Evolutionary conservation across 805 yeast genomes (phyloP), one percentile per base, ranked within the genome.

Genomic region (Cyberlindnera mrakii): DNA sequence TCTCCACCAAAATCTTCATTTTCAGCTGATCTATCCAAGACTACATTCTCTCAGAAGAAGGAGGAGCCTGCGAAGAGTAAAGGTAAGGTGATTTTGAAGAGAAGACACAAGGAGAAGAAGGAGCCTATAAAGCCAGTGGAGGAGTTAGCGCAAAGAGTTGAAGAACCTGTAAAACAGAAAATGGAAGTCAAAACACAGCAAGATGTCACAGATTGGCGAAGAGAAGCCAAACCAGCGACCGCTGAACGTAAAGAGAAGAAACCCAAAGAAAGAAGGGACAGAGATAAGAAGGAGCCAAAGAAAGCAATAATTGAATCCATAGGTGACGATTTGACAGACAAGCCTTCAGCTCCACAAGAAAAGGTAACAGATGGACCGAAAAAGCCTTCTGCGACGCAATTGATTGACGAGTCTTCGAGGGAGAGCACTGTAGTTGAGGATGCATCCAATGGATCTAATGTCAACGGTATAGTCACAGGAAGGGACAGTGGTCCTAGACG

Each of bases 1-100:
- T 47, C 51, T 6, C 49, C 53, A 10, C 52, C 50, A 14, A 46
- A 49, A 31, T 29, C 44, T 11, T 18, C 45, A 40, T 29, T 45
- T 44, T 4, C 33, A 40, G 40, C 10, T 33, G 38, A 18, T 29
- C 43, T 29, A 37, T 27, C 47, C 6, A 29, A 43, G 9, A 19
- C 31, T 10, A 41, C 37, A 33, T 16, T 31, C 6, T 30, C 43
- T 5, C 44, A 42, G 35, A 42, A 42, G 40, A 48, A 45, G 35
- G 25, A 35, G 4, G 33, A 31, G 1, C 19, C n/a, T 6, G 40
- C 37, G 4, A 19, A 31, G n/a, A 20, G 42, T 11, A 41, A 41
- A 42, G 46, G 40, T 18, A 52, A 36, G 23, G 44, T 48, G 9
- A 33, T 50, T 7, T 35, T 50, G 42, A 50, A 50, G 40, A 44